Base-by-base conservation (phyloP, 2,329 filamentous ascomycete genomes). In the Fusarium vanettenii region DNA sequence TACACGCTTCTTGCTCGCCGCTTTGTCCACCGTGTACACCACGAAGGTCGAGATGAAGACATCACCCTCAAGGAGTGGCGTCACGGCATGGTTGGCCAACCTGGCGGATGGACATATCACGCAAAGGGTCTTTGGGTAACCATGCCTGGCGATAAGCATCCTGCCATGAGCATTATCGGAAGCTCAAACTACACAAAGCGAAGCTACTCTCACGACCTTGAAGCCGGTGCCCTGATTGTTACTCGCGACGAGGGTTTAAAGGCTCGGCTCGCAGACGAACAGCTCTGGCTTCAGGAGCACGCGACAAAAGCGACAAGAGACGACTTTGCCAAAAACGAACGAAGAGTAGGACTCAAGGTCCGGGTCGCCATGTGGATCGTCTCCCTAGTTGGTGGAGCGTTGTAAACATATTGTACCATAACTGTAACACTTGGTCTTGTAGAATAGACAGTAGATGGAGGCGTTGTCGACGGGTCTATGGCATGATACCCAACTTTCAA, bases 101-200 rank as follows among this genome's bases (percentile, higher is more conserved):
- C 93, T 0, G 94, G 87, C 1, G 96, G 95, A 1, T 99, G 97
- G 97, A 98, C 96, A 0, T 99, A 99, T 83, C 97, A 99, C 79
- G 97, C 97, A 57, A 99, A 99, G 84, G 97, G 97, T 0, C 87
- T 98, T 3, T 98, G 96, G 96, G 88, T 98, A 29, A 94, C 94
- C 0, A 87, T 96, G 64, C 90, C 93, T 0, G 86, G 87, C 2
- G 89, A 92, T 56, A 82, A 87, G 39, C 85, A 91, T 43, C 95
- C 95, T 0, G 92, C 92, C 57, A 87, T 98, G 65, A 97, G 92
- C 35, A 87, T 98, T 20, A 90, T 99, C 1, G 97, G 97, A 2
- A 97, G 94, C 80, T 97, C 93, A 11, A 99, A 99, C 81, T 99
- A 98, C 83, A 99, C 97, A 0, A 95, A 97, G 82, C 89, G 97